Conservation (phyloP, 2,329 filamentous ascomycete genomes). For the Elsinoe fawcettii region DNA sequence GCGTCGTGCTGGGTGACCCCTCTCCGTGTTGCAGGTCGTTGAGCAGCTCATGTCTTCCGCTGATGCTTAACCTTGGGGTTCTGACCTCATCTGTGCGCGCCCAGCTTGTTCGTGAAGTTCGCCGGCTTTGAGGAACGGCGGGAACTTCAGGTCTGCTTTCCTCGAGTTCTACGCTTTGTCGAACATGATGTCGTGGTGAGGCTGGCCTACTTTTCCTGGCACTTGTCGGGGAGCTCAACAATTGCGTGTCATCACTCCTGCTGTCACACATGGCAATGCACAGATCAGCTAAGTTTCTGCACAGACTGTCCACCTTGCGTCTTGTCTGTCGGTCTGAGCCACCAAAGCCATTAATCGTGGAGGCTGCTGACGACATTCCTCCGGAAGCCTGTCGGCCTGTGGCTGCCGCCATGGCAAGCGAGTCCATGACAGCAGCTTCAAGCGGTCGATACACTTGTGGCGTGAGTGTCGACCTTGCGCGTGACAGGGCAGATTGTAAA, state of each 20-base stretch:
- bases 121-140: background rate
- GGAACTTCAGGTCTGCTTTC: background rate
- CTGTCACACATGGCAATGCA: conserved; percentile 63
- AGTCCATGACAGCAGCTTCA: conserved; percentile 74
- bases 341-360: conserved; percentile 52
- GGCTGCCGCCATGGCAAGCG: conserved; percentile 68
- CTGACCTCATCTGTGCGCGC: background rate
- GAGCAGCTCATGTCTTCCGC: background rate
- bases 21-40: background rate
- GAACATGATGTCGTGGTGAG: background rate
- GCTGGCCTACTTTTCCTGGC: conserved; percentile 9
- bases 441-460: conserved; percentile 69
- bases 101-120: conserved; percentile 4
- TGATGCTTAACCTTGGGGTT: conserved; percentile 7
- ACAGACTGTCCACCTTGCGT: conserved; percentile 86
- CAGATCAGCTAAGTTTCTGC: conserved; percentile 84
- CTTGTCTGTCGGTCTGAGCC: conserved; percentile 76
- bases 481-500: conserved; percentile 70
- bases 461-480: conserved; percentile 63
- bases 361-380: conserved; percentile 55
- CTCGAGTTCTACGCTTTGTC: background rate
- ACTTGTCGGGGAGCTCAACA: background rate
- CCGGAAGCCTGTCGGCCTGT: conserved; percentile 61
- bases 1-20: conserved; percentile 8
- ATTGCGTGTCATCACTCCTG: conserved; percentile 4